A percentile compares a stretch with the other conserved stretches of the same genome.
Evolutionary conservation across 495 filamentous ascomycete species (phyloP).

Genomic region (Collariella sp.): DNA sequence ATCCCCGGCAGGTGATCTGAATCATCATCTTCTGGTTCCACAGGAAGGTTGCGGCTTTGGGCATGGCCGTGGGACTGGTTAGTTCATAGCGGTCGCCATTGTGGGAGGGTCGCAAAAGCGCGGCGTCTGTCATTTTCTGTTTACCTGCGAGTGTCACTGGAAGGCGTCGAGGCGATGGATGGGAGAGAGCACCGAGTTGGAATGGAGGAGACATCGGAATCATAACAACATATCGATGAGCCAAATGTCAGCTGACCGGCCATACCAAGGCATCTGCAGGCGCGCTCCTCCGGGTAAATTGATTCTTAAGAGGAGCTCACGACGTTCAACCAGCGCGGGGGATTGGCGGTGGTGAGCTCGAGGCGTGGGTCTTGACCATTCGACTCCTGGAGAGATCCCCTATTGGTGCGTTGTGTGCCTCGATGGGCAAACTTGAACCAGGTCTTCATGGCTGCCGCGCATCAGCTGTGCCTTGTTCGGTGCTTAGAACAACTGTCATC

Average conservation of each 20-base stretch:
- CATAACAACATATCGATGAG: too few species aligned
- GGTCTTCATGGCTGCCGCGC: too few species aligned
- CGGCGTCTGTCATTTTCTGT: constrained; percentile 22
- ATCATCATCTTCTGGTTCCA: constrained; percentile 57
- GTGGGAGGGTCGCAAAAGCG: constrained; percentile 37
- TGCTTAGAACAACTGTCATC: too few species aligned
- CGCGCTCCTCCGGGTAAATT: constrained; percentile 25
- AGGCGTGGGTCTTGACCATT: too few species aligned
- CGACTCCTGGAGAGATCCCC: too few species aligned
- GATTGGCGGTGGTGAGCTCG: constrained; percentile 12
- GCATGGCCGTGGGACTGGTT: constrained; percentile 45
- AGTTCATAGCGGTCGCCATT: constrained; percentile 49
- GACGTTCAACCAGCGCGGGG: too few species aligned
- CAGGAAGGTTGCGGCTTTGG: constrained; percentile 48
- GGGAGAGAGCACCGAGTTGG: too few species aligned
- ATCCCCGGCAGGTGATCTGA: constrained; percentile 48
- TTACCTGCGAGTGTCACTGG: constrained; percentile 4
- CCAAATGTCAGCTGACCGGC: constrained; percentile 28
- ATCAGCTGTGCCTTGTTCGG: too few species aligned
- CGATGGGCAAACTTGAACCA: too few species aligned
- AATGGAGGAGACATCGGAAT: too few species aligned
- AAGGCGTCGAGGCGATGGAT: too few species aligned
- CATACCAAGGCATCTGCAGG: constrained; percentile 21
- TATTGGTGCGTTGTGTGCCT: too few species aligned
- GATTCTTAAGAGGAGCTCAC: constrained; percentile 25